Evolutionary conservation across 345 rosid genomes (phyloP).

Genomic region (Psidium friedrichsthalianum): DNA sequence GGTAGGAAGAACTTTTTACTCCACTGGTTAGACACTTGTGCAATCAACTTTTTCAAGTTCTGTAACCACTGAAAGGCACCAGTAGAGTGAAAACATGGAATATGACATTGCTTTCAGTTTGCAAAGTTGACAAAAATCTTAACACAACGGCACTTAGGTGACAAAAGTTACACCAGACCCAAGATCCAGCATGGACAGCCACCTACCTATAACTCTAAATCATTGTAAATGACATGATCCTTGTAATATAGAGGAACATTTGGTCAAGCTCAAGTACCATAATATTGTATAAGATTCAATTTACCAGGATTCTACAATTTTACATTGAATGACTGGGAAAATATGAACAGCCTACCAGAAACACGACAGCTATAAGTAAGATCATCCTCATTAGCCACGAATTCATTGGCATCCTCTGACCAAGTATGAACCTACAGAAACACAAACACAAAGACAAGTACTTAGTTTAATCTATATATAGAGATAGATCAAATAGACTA

Average conservation of each 20-base stretch:
- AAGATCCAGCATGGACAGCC: not conserved
- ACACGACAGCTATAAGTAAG: constrained; percentile 78
- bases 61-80: not conserved
- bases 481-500: not conserved
- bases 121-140: not conserved
- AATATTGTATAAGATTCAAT: not conserved
- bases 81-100: not conserved
- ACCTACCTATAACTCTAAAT: not conserved
- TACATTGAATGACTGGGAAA: not conserved
- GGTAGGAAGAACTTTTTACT: not conserved
- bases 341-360: constrained; percentile 46
- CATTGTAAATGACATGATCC: not conserved
- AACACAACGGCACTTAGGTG: not conserved
- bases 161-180: not conserved
- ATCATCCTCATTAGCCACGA: constrained; percentile 91
- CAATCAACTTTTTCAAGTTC: not conserved
- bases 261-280: not conserved
- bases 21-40: not conserved
- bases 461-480: not conserved
- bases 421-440: constrained; percentile 60
- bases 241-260: not conserved
- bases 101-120: not conserved
- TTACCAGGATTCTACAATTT: not conserved
- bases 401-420: constrained; percentile 82
- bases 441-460: not conserved